Conservation (phyloP, 129 eudicot genomes). For the Arctium minus region DNA sequence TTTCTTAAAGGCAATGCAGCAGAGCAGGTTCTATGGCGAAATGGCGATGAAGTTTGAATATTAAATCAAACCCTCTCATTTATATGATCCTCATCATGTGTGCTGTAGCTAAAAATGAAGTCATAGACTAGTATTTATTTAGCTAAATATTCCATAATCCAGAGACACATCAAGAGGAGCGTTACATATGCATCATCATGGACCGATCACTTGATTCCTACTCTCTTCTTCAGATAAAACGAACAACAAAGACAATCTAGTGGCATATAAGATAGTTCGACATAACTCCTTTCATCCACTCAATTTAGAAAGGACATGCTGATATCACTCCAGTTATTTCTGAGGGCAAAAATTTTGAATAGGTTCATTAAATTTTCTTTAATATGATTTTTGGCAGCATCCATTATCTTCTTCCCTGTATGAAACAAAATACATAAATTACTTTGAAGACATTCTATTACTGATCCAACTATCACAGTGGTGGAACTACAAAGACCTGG, state of each 20-base stretch:
- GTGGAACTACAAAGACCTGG: not conserved
- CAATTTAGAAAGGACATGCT: not conserved
- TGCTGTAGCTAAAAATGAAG: not conserved
- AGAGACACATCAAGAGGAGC: too few relatives aligned
- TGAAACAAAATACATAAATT: not conserved
- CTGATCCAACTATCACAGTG: not conserved
- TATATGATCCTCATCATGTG: not conserved
- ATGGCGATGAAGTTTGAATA: not conserved
- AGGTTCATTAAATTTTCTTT: not conserved
- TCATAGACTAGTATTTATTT: not conserved
- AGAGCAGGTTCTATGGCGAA: not conserved
- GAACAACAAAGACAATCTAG: not conserved
- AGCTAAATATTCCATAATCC: not conserved
- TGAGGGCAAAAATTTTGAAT: not conserved
- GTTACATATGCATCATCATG: not conserved
- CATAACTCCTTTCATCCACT: not conserved
- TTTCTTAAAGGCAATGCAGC: not conserved
- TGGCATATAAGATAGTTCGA: not conserved
- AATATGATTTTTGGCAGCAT: not conserved
- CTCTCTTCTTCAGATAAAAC: not conserved
- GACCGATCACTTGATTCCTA: not conserved
- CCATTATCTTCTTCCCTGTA: not conserved
- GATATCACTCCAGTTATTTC: not conserved
- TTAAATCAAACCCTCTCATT: not conserved
- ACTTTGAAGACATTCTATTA: not conserved